Base-by-base conservation (phyloP, 2,329 filamentous ascomycete species). In the Aurifilum marmelostoma region DNA sequence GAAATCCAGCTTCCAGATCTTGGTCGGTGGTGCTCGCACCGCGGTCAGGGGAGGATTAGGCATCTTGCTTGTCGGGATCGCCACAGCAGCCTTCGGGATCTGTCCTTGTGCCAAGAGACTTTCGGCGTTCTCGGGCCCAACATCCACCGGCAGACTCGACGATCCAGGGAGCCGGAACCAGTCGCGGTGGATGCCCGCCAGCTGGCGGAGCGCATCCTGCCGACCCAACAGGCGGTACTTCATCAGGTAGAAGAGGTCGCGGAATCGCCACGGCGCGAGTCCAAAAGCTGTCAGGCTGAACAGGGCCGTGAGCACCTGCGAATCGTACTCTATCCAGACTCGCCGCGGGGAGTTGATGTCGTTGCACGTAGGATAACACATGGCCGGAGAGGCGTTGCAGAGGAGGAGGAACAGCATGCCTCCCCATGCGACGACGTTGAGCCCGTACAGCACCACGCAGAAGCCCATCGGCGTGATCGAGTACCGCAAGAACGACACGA, bases 211-310 rank as follows among this genome's bases (percentile, higher is more conserved):
- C 5, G 85, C 90, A 24, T 84, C 77, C 37, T 85, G 76, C 65
- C 88, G 80, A 67, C 84, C 81, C 41, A 75, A 69, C 0, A 90
- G 63, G 32, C 92, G 85, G 80, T 86, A 96, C 75, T 86, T 84
- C 63, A 92, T 78, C 43, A 94, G 83, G 76, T 88, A 93, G 77
- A 90, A 96, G 12, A 93, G 80, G 76, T 97, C 93, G 41, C 93
- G 85, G 73, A 94, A 91, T 41, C 93, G 87, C 93, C 93, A 97
- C 0, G 93, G 93, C 1, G 92, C 90, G 16, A 96, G 84, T 0
- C 93, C 93, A 73, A 97, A 95, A 1, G 90, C 93, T 1, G 93
- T 95, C 8, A 97, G 89, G 79, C 92, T 96, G 84, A 97, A 97
- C 1, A 97, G 86, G 0, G 86, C 91, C 75, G 94, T 97, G 29